Base-by-base conservation (phyloP, 768 basidiomycete species). In the Boletus bicolor region DNA sequence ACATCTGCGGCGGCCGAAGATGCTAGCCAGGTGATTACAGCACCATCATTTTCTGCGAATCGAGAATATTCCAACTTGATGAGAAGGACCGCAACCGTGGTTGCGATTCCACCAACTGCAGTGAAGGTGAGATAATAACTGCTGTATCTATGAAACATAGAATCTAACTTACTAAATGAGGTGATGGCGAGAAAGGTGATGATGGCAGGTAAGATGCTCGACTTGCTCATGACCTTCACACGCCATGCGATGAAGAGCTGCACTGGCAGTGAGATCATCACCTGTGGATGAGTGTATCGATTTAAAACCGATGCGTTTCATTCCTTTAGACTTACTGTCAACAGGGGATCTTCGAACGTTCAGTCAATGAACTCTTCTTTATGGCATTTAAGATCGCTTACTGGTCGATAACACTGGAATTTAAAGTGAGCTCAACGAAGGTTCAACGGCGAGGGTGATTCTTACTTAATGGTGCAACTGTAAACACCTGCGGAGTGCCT, bases 201-300 rank as follows among this genome's bases (percentile, higher is more conserved):
- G 32, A 72, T 39, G 11, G 35, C 44, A 24, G 69, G 69, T 8
- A 70, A 42, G n/a, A 64, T 47, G 4, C 39, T 58, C 50, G 70
- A 74, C 44, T 55, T 61, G 7, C 69, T 73, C 48, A 77, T 57
- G 12, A 75, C 60, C 26, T 68, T 72, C 19, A 77, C 72, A 24
- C 76, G 67, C 74, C 75, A 76, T 6, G 77, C 76, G 44, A 79
- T 79, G 61, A 82, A 82, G 5, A 76, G 55, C 50, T 82, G 79
- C 7, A 80, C 79, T 12, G 74, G 59, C 6, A 70, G 56, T 1
- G 76, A 77, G 34, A 77, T 77, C 51, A 81, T 71, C 5, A 74
- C 79, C 80, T 81, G 43, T 32, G 11, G 15, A 53, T 3, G 28
- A 28, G 19, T 1, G 41, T 38, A 14, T 44, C 24, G 49, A 36